A percentile compares a stretch with the other conserved stretches of the same genome.
Conservation (phyloP, 2,329 filamentous ascomycete species). For the Didymella segeticola region DNA sequence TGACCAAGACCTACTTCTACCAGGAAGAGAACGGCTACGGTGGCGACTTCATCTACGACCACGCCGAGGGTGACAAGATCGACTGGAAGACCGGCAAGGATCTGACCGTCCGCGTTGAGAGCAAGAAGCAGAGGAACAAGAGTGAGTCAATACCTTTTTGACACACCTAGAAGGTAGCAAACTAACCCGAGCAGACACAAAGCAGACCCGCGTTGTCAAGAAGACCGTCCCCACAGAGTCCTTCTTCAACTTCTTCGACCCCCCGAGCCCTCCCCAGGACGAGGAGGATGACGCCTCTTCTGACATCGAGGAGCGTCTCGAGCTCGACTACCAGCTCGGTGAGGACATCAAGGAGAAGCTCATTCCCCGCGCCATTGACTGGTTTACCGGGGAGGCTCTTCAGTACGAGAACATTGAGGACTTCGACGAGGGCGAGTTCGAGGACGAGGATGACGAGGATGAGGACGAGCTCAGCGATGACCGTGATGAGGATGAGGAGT, state of each 20-base stretch:
- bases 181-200: slow-evolving; percentile 73
- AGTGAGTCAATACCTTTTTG: slow-evolving; percentile 67
- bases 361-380: slow-evolving; percentile 97
- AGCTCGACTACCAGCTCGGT: slow-evolving; percentile 97
- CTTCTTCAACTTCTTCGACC: slow-evolving; percentile 98
- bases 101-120: slow-evolving; percentile 91
- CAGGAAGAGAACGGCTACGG: slow-evolving; percentile 98
- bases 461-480: slow-evolving; percentile 86
- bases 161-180: neutral
- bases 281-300: slow-evolving; percentile 78
- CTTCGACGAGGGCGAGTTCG: slow-evolving; percentile 79
- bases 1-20: slow-evolving; percentile 99
- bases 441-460: slow-evolving; percentile 92
- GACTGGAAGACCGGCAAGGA: slow-evolving; percentile 95
- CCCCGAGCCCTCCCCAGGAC: slow-evolving; percentile 82
- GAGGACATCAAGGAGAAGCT: slow-evolving; percentile 99
- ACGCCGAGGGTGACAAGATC: slow-evolving; percentile 97
- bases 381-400: slow-evolving; percentile 98
- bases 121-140: slow-evolving; percentile 99
- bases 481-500: slow-evolving; percentile 72
- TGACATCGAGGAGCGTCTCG: slow-evolving; percentile 96
- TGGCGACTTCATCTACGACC: slow-evolving; percentile 99
- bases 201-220: slow-evolving; percentile 98
- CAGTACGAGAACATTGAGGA: slow-evolving; percentile 95
- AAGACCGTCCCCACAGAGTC: slow-evolving; percentile 98